These are phyloP conservation scores for Syncephalastrum racemosum DNA, from an alignment of 371 early-diverging fungal species.

Conservation along the genomic window DNA sequence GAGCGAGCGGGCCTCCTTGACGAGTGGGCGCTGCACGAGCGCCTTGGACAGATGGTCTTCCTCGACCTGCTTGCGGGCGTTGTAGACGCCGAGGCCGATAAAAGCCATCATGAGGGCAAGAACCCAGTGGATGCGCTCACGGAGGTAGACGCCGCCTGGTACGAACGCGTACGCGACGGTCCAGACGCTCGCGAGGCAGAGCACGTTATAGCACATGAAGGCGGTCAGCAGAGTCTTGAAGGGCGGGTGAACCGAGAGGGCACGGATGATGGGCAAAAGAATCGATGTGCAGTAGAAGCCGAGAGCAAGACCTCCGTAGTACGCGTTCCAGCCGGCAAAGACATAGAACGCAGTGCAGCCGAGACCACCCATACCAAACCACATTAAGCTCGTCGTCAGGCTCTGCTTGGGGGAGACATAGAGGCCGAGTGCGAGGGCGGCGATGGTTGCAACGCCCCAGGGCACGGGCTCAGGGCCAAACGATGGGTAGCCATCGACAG, in stretches of 20 bases:
- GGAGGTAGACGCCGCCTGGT: slow-evolving; percentile 71
- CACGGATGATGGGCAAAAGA: slow-evolving; percentile 58
- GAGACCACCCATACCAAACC: slow-evolving; percentile 59
- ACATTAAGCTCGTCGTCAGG: slow-evolving; percentile 52
- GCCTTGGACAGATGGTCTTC: slow-evolving; percentile 21
- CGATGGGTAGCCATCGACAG: slow-evolving; percentile 74
- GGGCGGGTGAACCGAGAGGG: slow-evolving; percentile 58
- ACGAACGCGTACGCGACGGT: slow-evolving; percentile 85
- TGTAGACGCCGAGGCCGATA: slow-evolving; percentile 51
- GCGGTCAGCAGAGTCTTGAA: slow-evolving; percentile 65
- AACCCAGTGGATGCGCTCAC: slow-evolving; percentile 76
- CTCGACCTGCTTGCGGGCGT: slow-evolving; percentile 35
- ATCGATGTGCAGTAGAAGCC: slow-evolving; percentile 64
- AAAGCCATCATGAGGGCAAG: slow-evolving; percentile 53
- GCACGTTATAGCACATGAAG: slow-evolving; percentile 65
- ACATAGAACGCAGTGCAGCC: slow-evolving; percentile 59
- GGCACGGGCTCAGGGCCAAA: slow-evolving; percentile 77
- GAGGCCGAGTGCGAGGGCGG: slow-evolving; percentile 57
- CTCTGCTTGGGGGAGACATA: slow-evolving; percentile 60
- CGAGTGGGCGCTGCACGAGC: slow-evolving; percentile 33
- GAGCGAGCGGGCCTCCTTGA: slow-evolving; percentile 38
- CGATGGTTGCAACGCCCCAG: slow-evolving; percentile 70
- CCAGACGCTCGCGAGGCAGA: slow-evolving; percentile 78
- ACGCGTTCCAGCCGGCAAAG: slow-evolving; percentile 64
- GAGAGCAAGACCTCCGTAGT: slow-evolving; percentile 64